Percentiles rank a stretch among this genome's conserved stretches.
phyloP scores from a whole-genome alignment of 768 basidiomycete species.

The Phylloporus sp. region DNA sequence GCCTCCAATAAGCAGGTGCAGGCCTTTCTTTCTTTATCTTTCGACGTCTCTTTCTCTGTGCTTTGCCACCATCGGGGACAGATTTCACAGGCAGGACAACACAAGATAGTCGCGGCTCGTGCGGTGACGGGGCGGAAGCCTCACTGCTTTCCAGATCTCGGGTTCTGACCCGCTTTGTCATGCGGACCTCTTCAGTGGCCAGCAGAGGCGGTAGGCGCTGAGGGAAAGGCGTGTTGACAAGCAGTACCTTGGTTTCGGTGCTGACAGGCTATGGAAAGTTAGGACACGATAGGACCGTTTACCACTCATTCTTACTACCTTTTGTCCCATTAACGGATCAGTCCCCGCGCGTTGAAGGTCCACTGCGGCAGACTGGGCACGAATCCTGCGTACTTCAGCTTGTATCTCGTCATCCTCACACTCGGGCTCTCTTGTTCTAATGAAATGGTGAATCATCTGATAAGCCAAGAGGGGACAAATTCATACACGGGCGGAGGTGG shows the following conservation, averaged over 20 bases:
- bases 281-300: background rate
- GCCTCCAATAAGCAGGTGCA: constrained; percentile 28
- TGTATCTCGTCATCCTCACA: constrained; percentile 44
- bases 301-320: constrained; percentile 14
- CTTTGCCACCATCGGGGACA: background rate
- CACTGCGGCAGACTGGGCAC: constrained; percentile 39
- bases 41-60: constrained; percentile 5
- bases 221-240: background rate
- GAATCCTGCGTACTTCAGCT: constrained; percentile 41
- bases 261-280: constrained; percentile 7
- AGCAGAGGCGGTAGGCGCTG: constrained; percentile 17
- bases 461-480: background rate
- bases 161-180: background rate
- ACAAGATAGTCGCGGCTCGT: constrained; percentile 18
- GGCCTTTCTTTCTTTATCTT: constrained; percentile 16
- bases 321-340: constrained; percentile 16
- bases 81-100: constrained; percentile 17
- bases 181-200: constrained; percentile 20
- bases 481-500: constrained; percentile 36
- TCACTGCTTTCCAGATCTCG: background rate
- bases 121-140: constrained; percentile 16
- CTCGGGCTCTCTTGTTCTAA: constrained; percentile 47
- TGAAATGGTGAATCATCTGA: background rate
- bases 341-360: constrained; percentile 26
- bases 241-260: constrained; percentile 10